These are phyloP conservation scores for Cucumis cinereus DNA, from an alignment of 306 rosid genomes.

Conservation along the genomic window DNA sequence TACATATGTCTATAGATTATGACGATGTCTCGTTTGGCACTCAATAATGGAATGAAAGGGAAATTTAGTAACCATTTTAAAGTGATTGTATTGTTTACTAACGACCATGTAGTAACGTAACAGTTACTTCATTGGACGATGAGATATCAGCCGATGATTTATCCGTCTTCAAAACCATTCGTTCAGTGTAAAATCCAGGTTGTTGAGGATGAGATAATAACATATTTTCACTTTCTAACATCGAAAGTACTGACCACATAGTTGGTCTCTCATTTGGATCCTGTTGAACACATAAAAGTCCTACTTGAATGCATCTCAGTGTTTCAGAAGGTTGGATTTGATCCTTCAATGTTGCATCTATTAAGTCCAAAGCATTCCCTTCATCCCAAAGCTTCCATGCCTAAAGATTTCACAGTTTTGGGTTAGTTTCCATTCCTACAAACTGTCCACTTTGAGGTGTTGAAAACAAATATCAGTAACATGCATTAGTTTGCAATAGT, in stretches of 20 bases:
- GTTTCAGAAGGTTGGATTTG: conserved; percentile 7
- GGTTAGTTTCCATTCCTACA: neutral
- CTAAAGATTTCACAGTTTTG: neutral
- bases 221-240: conserved; percentile 16
- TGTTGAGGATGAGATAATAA: conserved; percentile 10
- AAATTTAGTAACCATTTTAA: neutral
- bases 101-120: conserved; percentile 11
- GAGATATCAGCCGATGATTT: neutral
- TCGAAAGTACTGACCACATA: conserved; percentile 16
- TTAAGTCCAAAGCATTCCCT: conserved; percentile 7
- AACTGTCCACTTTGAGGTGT: neutral
- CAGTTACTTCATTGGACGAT: conserved; percentile 1
- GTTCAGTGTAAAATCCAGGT: conserved; percentile 18
- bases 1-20: too few species aligned
- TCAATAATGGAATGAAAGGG: neutral
- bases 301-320: conserved; percentile 14
- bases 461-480: neutral
- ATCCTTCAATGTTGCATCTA: conserved; percentile 6
- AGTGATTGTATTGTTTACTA: neutral
- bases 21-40: too few species aligned
- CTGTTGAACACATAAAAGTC: conserved; percentile 22
- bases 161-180: neutral
- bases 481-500: too few species aligned
- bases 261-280: conserved; percentile 18
- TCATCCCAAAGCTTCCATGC: conserved; percentile 19